Percentiles rank a stretch among this genome's conserved stretches.
These are phyloP conservation scores for Sporothrix luriei DNA, from an alignment of 2,329 filamentous ascomycete species.

Conservation along the genomic window DNA sequence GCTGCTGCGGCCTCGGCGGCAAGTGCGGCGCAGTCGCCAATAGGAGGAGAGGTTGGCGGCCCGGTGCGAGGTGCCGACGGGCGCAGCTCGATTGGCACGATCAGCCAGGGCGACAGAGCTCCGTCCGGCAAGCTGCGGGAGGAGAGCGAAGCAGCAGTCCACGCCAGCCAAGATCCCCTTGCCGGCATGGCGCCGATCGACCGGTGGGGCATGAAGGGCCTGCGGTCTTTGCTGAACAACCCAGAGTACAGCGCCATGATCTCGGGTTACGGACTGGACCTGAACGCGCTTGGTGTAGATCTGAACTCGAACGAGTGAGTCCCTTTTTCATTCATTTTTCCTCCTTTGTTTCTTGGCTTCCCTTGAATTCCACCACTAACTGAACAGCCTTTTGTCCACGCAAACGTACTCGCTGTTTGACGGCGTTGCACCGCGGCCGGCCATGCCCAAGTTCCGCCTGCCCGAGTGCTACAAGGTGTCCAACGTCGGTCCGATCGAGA, in stretches of 20 bases:
- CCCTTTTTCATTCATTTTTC: not conserved
- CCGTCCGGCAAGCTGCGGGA: slow-evolving; percentile 48
- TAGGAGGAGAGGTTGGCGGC: slow-evolving; percentile 27
- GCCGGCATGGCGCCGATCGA: slow-evolving; percentile 64
- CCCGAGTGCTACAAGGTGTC: slow-evolving; percentile 69
- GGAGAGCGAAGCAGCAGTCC: slow-evolving; percentile 45
- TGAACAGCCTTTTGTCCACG: slow-evolving; percentile 55
- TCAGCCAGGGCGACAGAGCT: slow-evolving; percentile 47
- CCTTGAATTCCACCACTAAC: not conserved
- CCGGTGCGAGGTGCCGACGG: slow-evolving; percentile 45
- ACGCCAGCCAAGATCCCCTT: slow-evolving; percentile 58
- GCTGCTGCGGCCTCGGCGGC: not conserved
- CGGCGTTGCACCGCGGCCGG: slow-evolving; percentile 60
- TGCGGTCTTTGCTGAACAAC: slow-evolving; percentile 65
- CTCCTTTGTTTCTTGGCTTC: not conserved
- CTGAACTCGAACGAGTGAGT: slow-evolving; percentile 61
- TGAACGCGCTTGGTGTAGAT: slow-evolving; percentile 60
- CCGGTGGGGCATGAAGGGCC: slow-evolving; percentile 66
- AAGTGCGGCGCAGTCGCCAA: slow-evolving; percentile 39
- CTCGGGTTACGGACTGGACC: slow-evolving; percentile 62
- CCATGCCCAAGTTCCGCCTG: slow-evolving; percentile 59
- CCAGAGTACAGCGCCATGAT: slow-evolving; percentile 65
- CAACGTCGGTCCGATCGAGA: slow-evolving; percentile 66
- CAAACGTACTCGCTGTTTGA: slow-evolving; percentile 66
- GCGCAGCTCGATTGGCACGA: slow-evolving; percentile 51